Evolutionary conservation across 768 basidiomycete genomes (phyloP), one percentile per base, ranked within the genome.

Genomic region (Dioszegia hungarica): DNA sequence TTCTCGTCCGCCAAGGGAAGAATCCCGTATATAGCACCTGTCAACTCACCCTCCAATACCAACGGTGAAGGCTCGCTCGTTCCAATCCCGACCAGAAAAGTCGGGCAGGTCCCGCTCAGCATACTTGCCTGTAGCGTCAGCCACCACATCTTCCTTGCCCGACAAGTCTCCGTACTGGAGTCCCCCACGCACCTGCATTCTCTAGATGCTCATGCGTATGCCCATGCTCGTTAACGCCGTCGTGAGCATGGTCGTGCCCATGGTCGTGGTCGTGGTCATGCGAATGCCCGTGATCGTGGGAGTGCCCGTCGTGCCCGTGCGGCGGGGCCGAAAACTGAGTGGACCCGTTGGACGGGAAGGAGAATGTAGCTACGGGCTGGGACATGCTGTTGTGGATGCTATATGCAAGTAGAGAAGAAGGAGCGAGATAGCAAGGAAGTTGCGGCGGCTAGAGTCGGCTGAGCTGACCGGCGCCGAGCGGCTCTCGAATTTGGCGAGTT

Each of bases 171-270:
- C n/a, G n/a, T n/a, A n/a, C n/a, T n/a, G 22, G 12, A 25, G 20
- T 24, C 20, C 39, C 2, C 41, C 43, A 48, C 79, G 37, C 71
- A 87, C 93, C 93, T 56, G 92, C 81, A 77, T 95, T 81, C 53
- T 95, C 90, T 45, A 94, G 81, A 67, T 89, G 85, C 61, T 97
- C 94, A 74, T 97, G 94, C 0, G 91, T 91, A 67, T 97, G 94
- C 3, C 93, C 93, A 69, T 97, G 93, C 51, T 93, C 91, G 39
- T 80, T 81, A 10, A 74, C 70, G 5, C 72, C 49, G 12, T 39
- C 71, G 75, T 2, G 65, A 58, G 19, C 73, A n/a, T n/a, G 73
- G 2, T 62, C 65, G 17, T 78, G 82, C 65, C 45, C 59, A 57
- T 66, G 54, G 15, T 34, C 63, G 46, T 66, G 58, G 9, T 50